Evolutionary conservation across 2,329 filamentous ascomycete genomes (phyloP).

Genomic region (Penicillium corylophilum): DNA sequence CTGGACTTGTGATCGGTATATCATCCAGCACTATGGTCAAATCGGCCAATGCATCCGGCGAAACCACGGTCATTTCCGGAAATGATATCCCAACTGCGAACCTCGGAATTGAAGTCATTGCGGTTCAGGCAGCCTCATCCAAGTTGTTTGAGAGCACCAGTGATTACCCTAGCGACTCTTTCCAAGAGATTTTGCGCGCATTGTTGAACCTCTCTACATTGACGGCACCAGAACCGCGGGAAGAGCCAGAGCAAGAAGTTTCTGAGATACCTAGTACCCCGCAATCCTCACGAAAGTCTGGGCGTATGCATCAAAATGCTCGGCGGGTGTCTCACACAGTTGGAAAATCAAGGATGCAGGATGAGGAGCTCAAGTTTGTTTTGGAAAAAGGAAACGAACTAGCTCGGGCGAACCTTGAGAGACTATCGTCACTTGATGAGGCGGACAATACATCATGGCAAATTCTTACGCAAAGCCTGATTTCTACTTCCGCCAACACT

Average conservation of each 20-base stretch:
- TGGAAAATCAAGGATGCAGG: conserved; percentile 42
- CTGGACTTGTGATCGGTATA: conserved; percentile 74
- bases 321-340: conserved; percentile 43
- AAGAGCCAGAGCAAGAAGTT: conserved; percentile 51
- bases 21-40: conserved; percentile 33
- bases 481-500: conserved; percentile 44
- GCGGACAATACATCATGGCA: conserved; percentile 73
- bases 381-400: conserved; percentile 72
- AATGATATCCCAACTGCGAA: conserved; percentile 58
- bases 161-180: conserved; percentile 82
- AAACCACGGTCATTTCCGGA: conserved; percentile 24
- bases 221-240: conserved; percentile 47
- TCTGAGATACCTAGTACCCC: conserved; percentile 45
- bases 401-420: conserved; percentile 70
- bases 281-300: conserved; percentile 24
- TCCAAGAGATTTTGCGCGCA: conserved; percentile 72
- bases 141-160: conserved; percentile 88
- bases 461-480: conserved; percentile 58
- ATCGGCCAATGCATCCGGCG: conserved; percentile 27
- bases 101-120: conserved; percentile 76
- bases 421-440: conserved; percentile 66
- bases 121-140: conserved; percentile 82
- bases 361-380: conserved; percentile 53
- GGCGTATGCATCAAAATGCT: conserved; percentile 37
- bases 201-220: conserved; percentile 67